These are phyloP conservation scores for Aurifilum marmelostoma DNA, from an alignment of 2,329 filamentous ascomycete species.

Conservation along the genomic window DNA sequence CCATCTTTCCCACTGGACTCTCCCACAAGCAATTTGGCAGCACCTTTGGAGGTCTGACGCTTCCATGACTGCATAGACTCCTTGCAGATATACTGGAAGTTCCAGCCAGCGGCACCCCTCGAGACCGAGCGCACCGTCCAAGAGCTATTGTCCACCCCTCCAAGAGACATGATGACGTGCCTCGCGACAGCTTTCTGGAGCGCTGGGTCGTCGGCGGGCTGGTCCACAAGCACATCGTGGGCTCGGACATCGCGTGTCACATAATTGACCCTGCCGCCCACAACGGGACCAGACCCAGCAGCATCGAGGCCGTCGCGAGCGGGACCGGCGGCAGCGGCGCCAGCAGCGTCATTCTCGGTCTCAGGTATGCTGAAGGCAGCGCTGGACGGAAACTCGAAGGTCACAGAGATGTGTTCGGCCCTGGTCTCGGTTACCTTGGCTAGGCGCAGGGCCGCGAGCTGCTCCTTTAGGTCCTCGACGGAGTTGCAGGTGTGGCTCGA, in stretches of 20 bases:
- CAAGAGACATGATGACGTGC: conserved; percentile 49
- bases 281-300: conserved; percentile 32
- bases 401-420: conserved; percentile 53
- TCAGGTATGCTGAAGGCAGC: conserved; percentile 48
- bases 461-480: conserved; percentile 50
- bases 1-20: conserved; percentile 53
- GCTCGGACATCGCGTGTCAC: conserved; percentile 45
- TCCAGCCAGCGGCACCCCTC: conserved; percentile 53
- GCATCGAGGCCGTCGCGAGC: conserved; percentile 41
- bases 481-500: conserved; percentile 41
- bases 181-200: conserved; percentile 55
- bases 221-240: conserved; percentile 52
- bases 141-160: conserved; percentile 50
- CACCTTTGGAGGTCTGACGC: conserved; percentile 48
- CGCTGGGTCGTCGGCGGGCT: conserved; percentile 51
- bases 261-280: not conserved
- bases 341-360: conserved; percentile 41
- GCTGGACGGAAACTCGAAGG: conserved; percentile 50
- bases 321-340: conserved; percentile 35
- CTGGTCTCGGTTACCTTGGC: conserved; percentile 50
- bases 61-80: conserved; percentile 57
- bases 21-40: conserved; percentile 47
- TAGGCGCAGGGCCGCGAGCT: conserved; percentile 47
- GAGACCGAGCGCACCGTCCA: conserved; percentile 53
- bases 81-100: conserved; percentile 57